A percentile compares a stretch with the other conserved stretches of the same genome.
Conservation (phyloP, 2,329 filamentous ascomycete species). For the Piedraia hortae region DNA sequence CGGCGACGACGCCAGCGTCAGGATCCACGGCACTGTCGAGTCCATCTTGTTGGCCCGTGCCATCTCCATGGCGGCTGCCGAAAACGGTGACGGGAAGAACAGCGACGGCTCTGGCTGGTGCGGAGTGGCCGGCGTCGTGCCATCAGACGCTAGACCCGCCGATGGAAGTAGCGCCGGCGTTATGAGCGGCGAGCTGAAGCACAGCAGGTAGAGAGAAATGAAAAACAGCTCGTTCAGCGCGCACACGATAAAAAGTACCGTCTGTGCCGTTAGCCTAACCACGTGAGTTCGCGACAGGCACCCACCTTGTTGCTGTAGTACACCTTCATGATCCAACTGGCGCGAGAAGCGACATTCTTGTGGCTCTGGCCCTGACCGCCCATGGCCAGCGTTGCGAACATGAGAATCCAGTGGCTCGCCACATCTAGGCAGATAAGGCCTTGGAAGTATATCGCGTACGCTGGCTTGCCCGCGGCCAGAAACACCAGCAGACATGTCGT, state of each 20-base stretch:
- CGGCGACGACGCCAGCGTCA: slow-evolving; percentile 54
- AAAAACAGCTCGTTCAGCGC: slow-evolving; percentile 87
- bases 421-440: slow-evolving; percentile 75
- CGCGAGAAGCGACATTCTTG: slow-evolving; percentile 72
- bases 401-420: slow-evolving; percentile 95
- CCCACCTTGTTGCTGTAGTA: slow-evolving; percentile 94
- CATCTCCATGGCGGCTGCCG: slow-evolving; percentile 72
- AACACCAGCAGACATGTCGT: slow-evolving; percentile 89
- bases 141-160: slow-evolving; percentile 2
- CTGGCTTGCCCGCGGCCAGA: slow-evolving; percentile 74
- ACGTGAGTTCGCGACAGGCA: slow-evolving; percentile 3
- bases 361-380: slow-evolving; percentile 56
- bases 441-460: slow-evolving; percentile 87
- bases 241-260: slow-evolving; percentile 75
- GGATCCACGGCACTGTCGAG: slow-evolving; percentile 40
- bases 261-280: slow-evolving; percentile 23
- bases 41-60: slow-evolving; percentile 65
- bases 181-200: slow-evolving; percentile 73
- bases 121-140: slow-evolving; percentile 16
- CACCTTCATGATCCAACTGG: slow-evolving; percentile 71
- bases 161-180: slow-evolving; percentile 48
- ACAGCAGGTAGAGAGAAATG: slow-evolving; percentile 90
- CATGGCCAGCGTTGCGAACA: slow-evolving; percentile 86
- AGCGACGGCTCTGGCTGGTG: slow-evolving; percentile 29
- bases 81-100: slow-evolving; percentile 72